Conservation (phyloP, 306 rosid genomes). For the Abrus pulchellus region DNA sequence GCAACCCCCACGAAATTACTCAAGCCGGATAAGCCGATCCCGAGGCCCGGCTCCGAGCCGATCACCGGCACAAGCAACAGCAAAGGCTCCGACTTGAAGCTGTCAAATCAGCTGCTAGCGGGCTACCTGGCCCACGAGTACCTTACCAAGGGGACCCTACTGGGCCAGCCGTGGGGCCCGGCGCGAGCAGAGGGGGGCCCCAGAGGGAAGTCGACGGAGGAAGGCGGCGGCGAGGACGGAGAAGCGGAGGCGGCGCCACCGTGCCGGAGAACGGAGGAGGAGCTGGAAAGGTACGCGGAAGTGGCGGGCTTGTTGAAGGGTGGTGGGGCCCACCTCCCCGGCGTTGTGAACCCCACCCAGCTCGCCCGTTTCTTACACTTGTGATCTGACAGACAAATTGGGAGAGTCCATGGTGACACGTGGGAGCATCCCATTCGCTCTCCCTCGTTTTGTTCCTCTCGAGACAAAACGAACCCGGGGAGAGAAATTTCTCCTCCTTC, state of each 20-base stretch:
- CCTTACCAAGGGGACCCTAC: slow-evolving; percentile 77
- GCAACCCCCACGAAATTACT: slow-evolving; percentile 45
- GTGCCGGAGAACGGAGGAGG: slow-evolving; percentile 38
- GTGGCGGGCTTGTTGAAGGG: slow-evolving; percentile 66
- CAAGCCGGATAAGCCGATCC: slow-evolving; percentile 52
- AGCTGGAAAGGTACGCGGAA: slow-evolving; percentile 68
- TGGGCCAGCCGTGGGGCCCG: slow-evolving; percentile 74
- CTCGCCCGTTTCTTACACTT: slow-evolving; percentile 74
- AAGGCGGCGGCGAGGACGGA: slow-evolving; percentile 38
- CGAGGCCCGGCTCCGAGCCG: slow-evolving; percentile 37
- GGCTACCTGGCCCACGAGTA: slow-evolving; percentile 92
- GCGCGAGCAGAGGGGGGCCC: slow-evolving; percentile 34
- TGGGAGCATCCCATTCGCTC: slow-evolving; percentile 50
- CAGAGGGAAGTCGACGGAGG: slow-evolving; percentile 11
- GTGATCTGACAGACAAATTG: slow-evolving; percentile 54
- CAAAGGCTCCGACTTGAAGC: slow-evolving; percentile 19
- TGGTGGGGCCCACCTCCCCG: slow-evolving; percentile 73
- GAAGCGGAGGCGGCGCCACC: slow-evolving; percentile 15
- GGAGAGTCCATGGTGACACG: slow-evolving; percentile 37
- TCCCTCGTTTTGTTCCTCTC: slow-evolving; percentile 28
- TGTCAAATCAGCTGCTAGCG: slow-evolving; percentile 70
- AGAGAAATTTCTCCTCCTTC: slow-evolving; percentile 27
- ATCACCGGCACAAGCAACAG: not conserved
- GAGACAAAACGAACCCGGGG: not conserved
- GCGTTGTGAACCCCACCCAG: slow-evolving; percentile 87